Conservation (phyloP, 139 green algal species). For the Marvania coccoides region DNA sequence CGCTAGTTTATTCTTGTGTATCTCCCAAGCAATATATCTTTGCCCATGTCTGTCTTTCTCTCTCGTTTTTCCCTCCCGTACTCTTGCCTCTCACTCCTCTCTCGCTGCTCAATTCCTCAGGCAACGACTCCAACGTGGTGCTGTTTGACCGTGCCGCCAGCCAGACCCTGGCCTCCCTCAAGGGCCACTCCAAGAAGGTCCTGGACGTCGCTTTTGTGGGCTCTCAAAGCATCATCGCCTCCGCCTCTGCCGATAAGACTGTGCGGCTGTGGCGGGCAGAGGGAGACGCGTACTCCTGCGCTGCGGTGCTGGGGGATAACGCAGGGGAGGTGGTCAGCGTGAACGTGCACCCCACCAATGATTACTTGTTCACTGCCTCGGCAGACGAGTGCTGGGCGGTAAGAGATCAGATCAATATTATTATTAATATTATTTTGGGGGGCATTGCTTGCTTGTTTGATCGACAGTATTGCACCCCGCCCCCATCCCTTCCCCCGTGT, state of each 20-base stretch:
- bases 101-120: conserved; percentile 61
- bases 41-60: no score
- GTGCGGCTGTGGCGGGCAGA: conserved; percentile 59
- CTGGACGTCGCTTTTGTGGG: conserved; percentile 33
- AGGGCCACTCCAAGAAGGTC: conserved; percentile 75
- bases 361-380: conserved; percentile 77
- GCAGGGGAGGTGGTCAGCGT: conserved; percentile 42
- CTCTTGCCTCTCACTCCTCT: no score
- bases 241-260: conserved; percentile 69
- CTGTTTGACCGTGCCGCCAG: conserved; percentile 41
- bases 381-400: conserved; percentile 70
- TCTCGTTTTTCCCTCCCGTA: no score
- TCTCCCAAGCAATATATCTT: no score
- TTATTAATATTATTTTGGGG: no score
- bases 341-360: conserved; percentile 62
- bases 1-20: no score
- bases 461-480: no score
- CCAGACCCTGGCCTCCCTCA: conserved; percentile 45
- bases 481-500: no score
- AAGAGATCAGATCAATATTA: no score
- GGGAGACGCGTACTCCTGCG: conserved; percentile 7
- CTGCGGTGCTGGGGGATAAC: neutral
- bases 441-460: no score
- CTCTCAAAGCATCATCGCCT: conserved; percentile 47
- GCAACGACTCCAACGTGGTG: conserved; percentile 64